Evolutionary conservation across 208 protist species (phyloP).

Genomic region (Wallacemonas sp.): DNA sequence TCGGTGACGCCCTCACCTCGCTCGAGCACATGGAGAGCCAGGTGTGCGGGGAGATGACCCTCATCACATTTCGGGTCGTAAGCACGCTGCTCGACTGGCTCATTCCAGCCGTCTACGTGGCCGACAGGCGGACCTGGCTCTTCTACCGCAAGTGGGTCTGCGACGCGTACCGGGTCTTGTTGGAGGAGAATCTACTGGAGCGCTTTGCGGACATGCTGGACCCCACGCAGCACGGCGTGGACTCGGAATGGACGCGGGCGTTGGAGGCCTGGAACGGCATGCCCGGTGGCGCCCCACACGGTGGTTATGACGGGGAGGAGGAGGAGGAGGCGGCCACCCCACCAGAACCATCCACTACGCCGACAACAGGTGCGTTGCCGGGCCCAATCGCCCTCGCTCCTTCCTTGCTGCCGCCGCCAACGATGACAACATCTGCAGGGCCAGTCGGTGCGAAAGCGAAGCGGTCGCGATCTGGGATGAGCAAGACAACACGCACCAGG

Average conservation of each 20-base stretch:
- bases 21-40: constrained; percentile 44
- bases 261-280: neutral
- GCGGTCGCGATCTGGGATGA: too few species aligned
- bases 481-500: too few species aligned
- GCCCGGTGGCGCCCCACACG: too few species aligned
- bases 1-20: constrained; percentile 22
- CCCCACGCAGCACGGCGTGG: constrained; percentile 12
- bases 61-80: constrained; percentile 77
- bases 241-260: neutral
- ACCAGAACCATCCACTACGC: constrained; percentile 2
- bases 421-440: too few species aligned
- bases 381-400: neutral
- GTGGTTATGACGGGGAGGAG: too few species aligned
- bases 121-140: constrained; percentile 47
- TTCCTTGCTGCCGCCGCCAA: too few species aligned
- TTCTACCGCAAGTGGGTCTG: constrained; percentile 88
- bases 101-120: constrained; percentile 70
- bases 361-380: neutral
- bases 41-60: constrained; percentile 64
- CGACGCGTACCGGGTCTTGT: constrained; percentile 74
- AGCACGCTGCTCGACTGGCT: constrained; percentile 74
- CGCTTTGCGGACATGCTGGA: constrained; percentile 52
- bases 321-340: neutral
- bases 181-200: constrained; percentile 57
- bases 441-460: too few species aligned